phyloP scores from a whole-genome alignment of 192 early-diverging fungal genomes.

The Rhizoclosmatium globosum region DNA sequence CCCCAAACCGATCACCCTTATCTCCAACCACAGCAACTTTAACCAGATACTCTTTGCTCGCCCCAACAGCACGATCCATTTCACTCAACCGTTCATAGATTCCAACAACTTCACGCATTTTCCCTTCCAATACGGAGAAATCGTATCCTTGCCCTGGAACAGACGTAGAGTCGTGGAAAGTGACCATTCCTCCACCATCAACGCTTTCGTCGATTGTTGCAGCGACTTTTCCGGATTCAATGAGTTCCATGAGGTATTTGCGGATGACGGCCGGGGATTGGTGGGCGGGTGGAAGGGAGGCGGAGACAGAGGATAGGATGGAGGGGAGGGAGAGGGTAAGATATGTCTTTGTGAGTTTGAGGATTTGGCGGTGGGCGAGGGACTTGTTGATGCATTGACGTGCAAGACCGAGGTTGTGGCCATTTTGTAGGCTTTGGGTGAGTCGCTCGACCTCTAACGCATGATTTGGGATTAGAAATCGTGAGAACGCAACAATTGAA shows the following conservation, averaged over 20 bases:
- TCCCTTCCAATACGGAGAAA: neutral
- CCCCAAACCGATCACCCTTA: neutral
- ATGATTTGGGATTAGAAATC: too few relatives aligned
- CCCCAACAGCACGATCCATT: conserved; percentile 55
- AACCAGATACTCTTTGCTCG: conserved; percentile 56
- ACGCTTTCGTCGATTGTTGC: conserved; percentile 49
- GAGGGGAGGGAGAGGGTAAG: conserved; percentile 76
- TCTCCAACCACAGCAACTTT: conserved; percentile 37
- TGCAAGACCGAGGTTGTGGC: conserved; percentile 73
- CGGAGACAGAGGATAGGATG: conserved; percentile 68
- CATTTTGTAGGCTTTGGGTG: conserved; percentile 39
- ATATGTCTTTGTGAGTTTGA: conserved; percentile 79
- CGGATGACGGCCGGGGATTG: conserved; percentile 57
- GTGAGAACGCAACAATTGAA: too few relatives aligned
- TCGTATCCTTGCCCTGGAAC: conserved; percentile 39
- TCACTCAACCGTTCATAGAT: conserved; percentile 45
- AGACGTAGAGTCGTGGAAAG: conserved; percentile 72
- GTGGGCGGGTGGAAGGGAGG: conserved; percentile 5
- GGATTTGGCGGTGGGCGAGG: conserved; percentile 66
- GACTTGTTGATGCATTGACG: conserved; percentile 53
- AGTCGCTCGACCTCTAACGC: too few relatives aligned
- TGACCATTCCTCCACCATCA: conserved; percentile 65
- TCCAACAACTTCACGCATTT: conserved; percentile 37
- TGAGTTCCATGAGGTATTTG: conserved; percentile 66
- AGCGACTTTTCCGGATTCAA: conserved; percentile 55